Percentiles rank a stretch among this genome's conserved stretches.
These are phyloP conservation scores for Pestalotiopsis sp. DNA, from an alignment of 2,329 filamentous ascomycete genomes.

Conservation along the genomic window DNA sequence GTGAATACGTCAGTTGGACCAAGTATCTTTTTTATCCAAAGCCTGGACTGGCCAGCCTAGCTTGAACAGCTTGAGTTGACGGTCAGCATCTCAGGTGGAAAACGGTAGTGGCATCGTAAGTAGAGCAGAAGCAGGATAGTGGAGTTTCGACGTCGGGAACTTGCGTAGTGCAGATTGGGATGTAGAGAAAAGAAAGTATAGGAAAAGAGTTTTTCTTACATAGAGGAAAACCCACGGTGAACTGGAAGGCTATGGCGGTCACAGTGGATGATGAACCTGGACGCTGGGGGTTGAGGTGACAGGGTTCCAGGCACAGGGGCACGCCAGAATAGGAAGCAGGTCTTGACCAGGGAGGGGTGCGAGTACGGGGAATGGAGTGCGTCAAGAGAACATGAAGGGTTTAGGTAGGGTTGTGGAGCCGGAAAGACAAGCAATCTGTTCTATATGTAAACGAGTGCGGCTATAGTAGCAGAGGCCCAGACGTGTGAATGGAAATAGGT, in stretches of 20 bases:
- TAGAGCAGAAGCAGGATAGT: constrained; percentile 31
- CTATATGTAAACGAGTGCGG: constrained; percentile 32
- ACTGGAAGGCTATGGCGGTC: constrained; percentile 24
- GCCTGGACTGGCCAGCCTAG: constrained; percentile 26
- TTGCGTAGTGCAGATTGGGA: constrained; percentile 28
- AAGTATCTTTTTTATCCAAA: constrained; percentile 34
- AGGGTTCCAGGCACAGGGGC: constrained; percentile 25
- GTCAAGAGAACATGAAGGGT: constrained; percentile 24
- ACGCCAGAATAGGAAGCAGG: constrained; percentile 23
- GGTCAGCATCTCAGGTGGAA: constrained; percentile 38
- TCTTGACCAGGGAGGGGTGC: constrained; percentile 27
- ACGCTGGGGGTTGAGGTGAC: constrained; percentile 27
- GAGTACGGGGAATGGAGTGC: constrained; percentile 22
- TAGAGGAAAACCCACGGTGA: constrained; percentile 23
- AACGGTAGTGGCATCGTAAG: constrained; percentile 25
- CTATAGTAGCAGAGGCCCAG: constrained; percentile 26
- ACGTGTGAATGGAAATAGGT: constrained; percentile 23
- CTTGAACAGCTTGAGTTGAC: constrained; percentile 36
- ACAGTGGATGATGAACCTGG: constrained; percentile 25
- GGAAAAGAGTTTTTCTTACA: constrained; percentile 24
- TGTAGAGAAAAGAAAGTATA: constrained; percentile 27
- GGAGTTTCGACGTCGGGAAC: constrained; percentile 38
- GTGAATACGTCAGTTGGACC: constrained; percentile 40
- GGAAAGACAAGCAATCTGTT: constrained; percentile 25
- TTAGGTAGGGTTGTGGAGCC: constrained; percentile 29